Conservation (phyloP, 176 grass and related monocot species). For the Ananas comosus region DNA sequence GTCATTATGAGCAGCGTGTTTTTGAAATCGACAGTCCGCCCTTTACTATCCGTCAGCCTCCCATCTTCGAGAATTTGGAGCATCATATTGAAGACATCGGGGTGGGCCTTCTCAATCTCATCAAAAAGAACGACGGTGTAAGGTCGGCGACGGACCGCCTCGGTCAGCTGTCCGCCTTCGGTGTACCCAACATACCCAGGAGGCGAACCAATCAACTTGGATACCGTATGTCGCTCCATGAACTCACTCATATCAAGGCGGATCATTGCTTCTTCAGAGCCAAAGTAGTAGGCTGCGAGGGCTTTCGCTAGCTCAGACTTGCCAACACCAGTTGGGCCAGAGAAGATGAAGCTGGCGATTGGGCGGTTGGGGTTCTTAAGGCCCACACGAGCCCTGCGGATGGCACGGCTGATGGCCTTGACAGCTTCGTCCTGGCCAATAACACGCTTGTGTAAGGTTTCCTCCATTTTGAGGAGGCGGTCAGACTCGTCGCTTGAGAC, state of each 20-base stretch:
- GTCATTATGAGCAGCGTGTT: conserved; percentile 92
- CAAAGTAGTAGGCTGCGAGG: conserved; percentile 79
- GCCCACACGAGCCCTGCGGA: conserved; percentile 82
- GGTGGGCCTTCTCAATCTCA: conserved; percentile 97
- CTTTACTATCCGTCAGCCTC: conserved; percentile 87
- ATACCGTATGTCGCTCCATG: conserved; percentile 94
- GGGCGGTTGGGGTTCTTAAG: conserved; percentile 90
- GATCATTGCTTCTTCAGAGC: conserved; percentile 94
- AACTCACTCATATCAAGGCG: conserved; percentile 99
- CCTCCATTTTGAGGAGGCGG: conserved; percentile 97
- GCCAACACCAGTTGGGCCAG: conserved; percentile 89
- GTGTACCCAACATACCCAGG: conserved; percentile 97
- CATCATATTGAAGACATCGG: conserved; percentile 99
- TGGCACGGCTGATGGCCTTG: conserved; percentile 91
- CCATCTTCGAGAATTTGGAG: conserved; percentile 98
- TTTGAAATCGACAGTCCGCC: conserved; percentile 88
- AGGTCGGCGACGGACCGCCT: conserved; percentile 84
- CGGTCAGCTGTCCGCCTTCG: conserved; percentile 79
- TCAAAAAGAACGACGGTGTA: conserved; percentile 94
- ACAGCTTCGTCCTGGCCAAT: conserved; percentile 97
- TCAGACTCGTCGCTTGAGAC: conserved; percentile 83
- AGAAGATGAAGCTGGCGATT: conserved; percentile 98
- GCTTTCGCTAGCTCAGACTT: conserved; percentile 95
- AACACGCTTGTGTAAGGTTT: conserved; percentile 77
- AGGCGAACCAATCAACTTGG: conserved; percentile 91